Evolutionary conservation across 139 green algal genomes (phyloP).

Genomic region (Pedinophyceae sp.): DNA sequence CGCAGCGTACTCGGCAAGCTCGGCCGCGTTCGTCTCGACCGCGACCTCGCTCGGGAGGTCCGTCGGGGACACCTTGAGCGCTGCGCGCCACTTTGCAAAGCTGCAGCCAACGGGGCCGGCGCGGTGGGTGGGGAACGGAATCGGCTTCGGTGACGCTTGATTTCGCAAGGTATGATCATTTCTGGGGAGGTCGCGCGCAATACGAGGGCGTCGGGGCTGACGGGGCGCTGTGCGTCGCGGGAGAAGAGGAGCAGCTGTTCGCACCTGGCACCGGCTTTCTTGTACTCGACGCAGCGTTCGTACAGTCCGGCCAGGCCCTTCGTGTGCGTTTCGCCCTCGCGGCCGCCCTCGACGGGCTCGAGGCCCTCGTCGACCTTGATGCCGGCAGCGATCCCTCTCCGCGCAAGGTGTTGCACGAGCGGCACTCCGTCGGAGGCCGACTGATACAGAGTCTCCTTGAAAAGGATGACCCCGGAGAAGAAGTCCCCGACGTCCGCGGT

Average conservation of each 20-base stretch:
- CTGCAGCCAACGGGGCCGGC: slow-evolving; percentile 16
- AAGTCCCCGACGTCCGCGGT: no score
- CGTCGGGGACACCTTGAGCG: slow-evolving; percentile 44
- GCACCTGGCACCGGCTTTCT: slow-evolving; percentile 22
- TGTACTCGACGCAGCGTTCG: slow-evolving; percentile 45
- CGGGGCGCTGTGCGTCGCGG: background rate
- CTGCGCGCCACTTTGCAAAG: slow-evolving; percentile 93
- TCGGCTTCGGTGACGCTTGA: no score
- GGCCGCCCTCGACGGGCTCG: slow-evolving; percentile 33
- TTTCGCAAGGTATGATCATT: no score
- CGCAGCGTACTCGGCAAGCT: slow-evolving; percentile 77
- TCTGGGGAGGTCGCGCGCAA: no score
- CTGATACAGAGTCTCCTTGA: slow-evolving; percentile 85
- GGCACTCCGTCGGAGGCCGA: slow-evolving; percentile 29
- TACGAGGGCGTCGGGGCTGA: no score
- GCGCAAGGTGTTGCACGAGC: slow-evolving; percentile 24
- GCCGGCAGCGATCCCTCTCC: slow-evolving; percentile 21
- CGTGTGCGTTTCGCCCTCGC: slow-evolving; percentile 72
- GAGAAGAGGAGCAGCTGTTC: background rate
- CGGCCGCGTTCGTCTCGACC: slow-evolving; percentile 57
- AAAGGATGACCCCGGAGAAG: slow-evolving; percentile 47
- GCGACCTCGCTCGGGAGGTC: slow-evolving; percentile 22
- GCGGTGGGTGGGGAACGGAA: no score
- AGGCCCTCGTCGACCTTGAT: slow-evolving; percentile 63
- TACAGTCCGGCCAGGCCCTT: slow-evolving; percentile 63